Base-by-base conservation (phyloP, 257 asterid species). In the Salvia hispanica region DNA sequence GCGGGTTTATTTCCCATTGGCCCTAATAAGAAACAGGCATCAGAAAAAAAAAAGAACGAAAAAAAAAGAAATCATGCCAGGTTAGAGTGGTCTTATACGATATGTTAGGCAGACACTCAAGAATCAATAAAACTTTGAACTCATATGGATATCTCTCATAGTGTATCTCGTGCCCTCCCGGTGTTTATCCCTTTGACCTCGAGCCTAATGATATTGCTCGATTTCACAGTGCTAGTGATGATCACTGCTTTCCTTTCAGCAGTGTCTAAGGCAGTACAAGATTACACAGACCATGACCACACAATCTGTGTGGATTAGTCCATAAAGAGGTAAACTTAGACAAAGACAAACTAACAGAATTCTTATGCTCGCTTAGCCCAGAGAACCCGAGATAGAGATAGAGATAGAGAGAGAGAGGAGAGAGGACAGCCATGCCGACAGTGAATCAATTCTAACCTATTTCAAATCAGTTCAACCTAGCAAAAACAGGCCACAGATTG, bases 1-100 rank as follows among this genome's bases (percentile, higher is more conserved):
- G 81, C 85, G 59, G 87, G 81, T 77, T 75, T 90, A 76, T 85
- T 90, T 72, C 98, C 98, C 98, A 92, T 83, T 77, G 37, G 45
- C 76, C 81, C 47, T 46, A 31, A 63, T 7, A 4, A 62, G 25
- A 37, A 40, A 42, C 8, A 52, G 39, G 28, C 36, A 46, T 61
- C 60, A 34, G 48, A 48, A 58, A 7, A 54, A 12, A 40, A n/a
- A 31, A 8, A 40, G n/a, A 4, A 18, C 8, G 7, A 15, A 4
- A 0, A 12, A 0, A 12, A 1, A 40, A 15, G 5, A 4, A 4
- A 66, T 34, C 70, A 52, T 37, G 40, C 43, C 50, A 39, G 62
- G 9, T 52, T 52, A 52, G 11, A 51, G 62, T 52, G 16, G 57
- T 9, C n/a, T n/a, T 57, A 50, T 50, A 14, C 31, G 15, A 12